Conservation (phyloP, 371 early-diverging fungal species). For the Rhizopus stolonifer region DNA sequence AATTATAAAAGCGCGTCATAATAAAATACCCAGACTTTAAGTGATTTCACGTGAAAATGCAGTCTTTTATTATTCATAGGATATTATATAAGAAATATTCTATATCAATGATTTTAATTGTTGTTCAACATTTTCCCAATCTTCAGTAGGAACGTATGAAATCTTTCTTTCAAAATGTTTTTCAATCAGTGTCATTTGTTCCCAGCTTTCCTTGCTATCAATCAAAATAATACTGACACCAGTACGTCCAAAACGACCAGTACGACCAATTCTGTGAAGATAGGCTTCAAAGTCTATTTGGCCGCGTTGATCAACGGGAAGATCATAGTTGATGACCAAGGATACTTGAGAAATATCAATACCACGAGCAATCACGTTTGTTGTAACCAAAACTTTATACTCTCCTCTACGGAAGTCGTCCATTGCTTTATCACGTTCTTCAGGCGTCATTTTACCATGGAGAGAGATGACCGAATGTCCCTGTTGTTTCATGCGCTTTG, state of each 20-base stretch:
- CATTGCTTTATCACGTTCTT: conserved; percentile 92
- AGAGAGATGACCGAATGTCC: conserved; percentile 85
- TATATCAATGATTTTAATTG: conserved; percentile 52
- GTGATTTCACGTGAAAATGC: too few species aligned
- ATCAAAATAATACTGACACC: conserved; percentile 98
- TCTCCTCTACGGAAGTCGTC: conserved; percentile 89
- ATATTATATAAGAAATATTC: too few species aligned
- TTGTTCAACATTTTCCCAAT: conserved; percentile 75
- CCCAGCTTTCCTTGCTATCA: conserved; percentile 66
- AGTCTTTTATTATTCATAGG: too few species aligned
- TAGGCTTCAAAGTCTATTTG: conserved; percentile 92
- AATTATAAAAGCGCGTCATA: too few species aligned
- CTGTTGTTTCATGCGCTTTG: conserved; percentile 71
- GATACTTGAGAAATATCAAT: conserved; percentile 97
- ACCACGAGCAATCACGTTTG: conserved; percentile 96
- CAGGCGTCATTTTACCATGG: conserved; percentile 85
- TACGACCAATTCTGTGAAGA: conserved; percentile 98
- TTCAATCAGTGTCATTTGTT: conserved; percentile 78
- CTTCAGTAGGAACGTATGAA: conserved; percentile 74
- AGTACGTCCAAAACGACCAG: conserved; percentile 96
- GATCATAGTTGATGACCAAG: conserved; percentile 97
- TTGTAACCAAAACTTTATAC: conserved; percentile 94
- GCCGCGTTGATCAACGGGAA: conserved; percentile 69
- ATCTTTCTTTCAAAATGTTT: conserved; percentile 75
- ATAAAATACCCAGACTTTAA: too few species aligned